A percentile compares a stretch with the other conserved stretches of the same genome.
phyloP scores from a whole-genome alignment of 768 basidiomycete genomes.

The Rhodotorula sphaerocarpa region DNA sequence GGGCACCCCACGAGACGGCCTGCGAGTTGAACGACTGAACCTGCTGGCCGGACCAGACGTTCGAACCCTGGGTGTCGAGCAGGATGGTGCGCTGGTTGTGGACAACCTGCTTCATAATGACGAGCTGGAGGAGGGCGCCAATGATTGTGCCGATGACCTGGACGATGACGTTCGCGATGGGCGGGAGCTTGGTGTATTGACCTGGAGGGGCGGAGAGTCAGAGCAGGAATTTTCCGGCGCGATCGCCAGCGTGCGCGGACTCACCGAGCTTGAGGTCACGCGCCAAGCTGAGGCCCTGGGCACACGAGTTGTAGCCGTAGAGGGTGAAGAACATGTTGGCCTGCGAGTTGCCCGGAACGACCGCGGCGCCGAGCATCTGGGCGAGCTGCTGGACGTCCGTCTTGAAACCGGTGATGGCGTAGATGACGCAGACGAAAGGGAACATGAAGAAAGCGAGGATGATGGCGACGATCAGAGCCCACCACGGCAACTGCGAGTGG shows the following conservation, averaged over 20 bases:
- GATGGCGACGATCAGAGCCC: slow-evolving; percentile 49
- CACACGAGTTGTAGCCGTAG: slow-evolving; percentile 51
- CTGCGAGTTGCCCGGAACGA: slow-evolving; percentile 56
- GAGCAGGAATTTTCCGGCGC: not conserved
- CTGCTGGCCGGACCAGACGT: slow-evolving; percentile 54
- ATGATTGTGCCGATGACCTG: slow-evolving; percentile 55
- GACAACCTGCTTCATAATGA: slow-evolving; percentile 60
- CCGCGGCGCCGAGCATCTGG: slow-evolving; percentile 50
- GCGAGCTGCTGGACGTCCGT: slow-evolving; percentile 43
- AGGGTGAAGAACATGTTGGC: slow-evolving; percentile 53
- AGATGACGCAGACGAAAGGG: slow-evolving; percentile 21
- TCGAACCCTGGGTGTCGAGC: slow-evolving; percentile 54
- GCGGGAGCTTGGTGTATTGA: slow-evolving; percentile 55
- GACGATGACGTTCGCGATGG: slow-evolving; percentile 57
- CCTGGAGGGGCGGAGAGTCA: not conserved
- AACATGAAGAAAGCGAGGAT: slow-evolving; percentile 53
- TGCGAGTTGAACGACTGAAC: slow-evolving; percentile 51
- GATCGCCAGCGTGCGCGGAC: not conserved
- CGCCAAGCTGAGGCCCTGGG: slow-evolving; percentile 48
- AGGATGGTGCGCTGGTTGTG: slow-evolving; percentile 51
- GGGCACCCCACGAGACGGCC: slow-evolving; percentile 54
- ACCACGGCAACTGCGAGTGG: slow-evolving; percentile 37
- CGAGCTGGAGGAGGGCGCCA: slow-evolving; percentile 44
- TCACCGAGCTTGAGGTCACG: slow-evolving; percentile 53
- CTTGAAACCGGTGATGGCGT: slow-evolving; percentile 22